Conservation (phyloP, 371 early-diverging fungal species). For the Syncephalastrum contaminatum region DNA sequence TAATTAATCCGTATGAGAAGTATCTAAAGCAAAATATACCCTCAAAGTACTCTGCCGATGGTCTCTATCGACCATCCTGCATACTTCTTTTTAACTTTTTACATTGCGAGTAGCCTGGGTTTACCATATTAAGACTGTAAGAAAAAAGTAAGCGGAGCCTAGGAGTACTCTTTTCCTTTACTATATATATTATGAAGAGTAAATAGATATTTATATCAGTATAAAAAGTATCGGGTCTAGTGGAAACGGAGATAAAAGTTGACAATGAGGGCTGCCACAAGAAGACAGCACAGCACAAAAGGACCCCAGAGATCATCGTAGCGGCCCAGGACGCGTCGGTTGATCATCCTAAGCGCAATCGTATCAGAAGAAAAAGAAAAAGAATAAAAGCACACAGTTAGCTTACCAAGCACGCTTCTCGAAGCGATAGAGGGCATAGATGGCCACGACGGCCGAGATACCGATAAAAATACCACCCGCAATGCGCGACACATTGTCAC, state of each 20-base stretch:
- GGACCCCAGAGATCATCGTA: constrained; percentile 63
- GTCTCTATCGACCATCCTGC: too few relatives aligned
- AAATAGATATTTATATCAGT: not conserved
- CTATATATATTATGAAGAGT: too few relatives aligned
- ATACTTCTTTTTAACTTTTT: too few relatives aligned
- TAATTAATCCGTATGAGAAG: too few relatives aligned
- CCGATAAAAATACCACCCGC: constrained; percentile 78
- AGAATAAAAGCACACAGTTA: constrained; percentile 18
- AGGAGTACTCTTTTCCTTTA: too few relatives aligned
- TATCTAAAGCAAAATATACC: too few relatives aligned
- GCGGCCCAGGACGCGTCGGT: constrained; percentile 51
- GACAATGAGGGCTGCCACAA: constrained; percentile 54
- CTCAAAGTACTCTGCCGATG: too few relatives aligned
- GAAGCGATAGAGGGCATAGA: constrained; percentile 87
- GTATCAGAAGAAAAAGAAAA: constrained; percentile 11
- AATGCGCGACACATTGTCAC: constrained; percentile 70
- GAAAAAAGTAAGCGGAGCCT: too few relatives aligned
- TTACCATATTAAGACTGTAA: too few relatives aligned
- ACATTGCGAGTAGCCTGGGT: too few relatives aligned
- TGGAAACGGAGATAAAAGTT: constrained; percentile 25
- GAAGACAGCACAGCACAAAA: constrained; percentile 75
- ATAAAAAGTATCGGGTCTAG: constrained; percentile 1
- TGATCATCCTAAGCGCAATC: constrained; percentile 42
- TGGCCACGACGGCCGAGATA: constrained; percentile 56
- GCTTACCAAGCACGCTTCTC: constrained; percentile 75